Evolutionary conservation across 257 asterid species (phyloP).

Genomic region (Ballota nigra): DNA sequence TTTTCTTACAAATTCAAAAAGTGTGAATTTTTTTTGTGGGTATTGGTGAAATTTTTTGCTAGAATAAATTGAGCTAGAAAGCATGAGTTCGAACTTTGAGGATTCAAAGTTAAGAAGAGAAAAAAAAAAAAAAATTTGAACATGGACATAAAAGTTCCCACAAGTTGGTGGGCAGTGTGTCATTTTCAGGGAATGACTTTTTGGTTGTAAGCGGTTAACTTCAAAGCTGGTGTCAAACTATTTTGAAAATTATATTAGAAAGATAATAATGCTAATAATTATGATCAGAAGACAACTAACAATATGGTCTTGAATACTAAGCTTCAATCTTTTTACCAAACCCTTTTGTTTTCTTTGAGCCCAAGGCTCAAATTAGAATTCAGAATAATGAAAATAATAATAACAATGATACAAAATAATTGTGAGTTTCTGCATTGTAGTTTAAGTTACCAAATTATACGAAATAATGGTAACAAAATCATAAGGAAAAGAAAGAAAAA

Average conservation of each 20-base stretch:
- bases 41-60: too few relatives aligned
- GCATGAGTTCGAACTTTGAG: background rate
- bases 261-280: background rate
- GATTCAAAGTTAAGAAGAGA: background rate
- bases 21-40: too few relatives aligned
- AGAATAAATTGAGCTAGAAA: background rate
- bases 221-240: conserved; percentile 32
- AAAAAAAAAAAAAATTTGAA: conserved; percentile 8
- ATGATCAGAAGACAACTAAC: conserved; percentile 33
- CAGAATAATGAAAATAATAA: too few relatives aligned
- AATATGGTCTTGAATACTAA: conserved; percentile 27
- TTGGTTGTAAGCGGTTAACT: conserved; percentile 50
- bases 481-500: too few relatives aligned
- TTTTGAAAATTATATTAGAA: background rate
- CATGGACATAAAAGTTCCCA: background rate
- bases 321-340: conserved; percentile 37
- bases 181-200: conserved; percentile 35
- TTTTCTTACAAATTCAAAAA: too few relatives aligned
- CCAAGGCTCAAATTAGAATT: conserved; percentile 27
- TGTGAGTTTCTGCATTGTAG: background rate
- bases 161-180: conserved; percentile 37
- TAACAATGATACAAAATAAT: too few relatives aligned
- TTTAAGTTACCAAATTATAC: too few relatives aligned
- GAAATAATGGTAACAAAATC: too few relatives aligned
- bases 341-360: conserved; percentile 35